Evolutionary conservation across 169 alveolate species (phyloP).

Genomic region (Cryptosporidium parvum): DNA sequence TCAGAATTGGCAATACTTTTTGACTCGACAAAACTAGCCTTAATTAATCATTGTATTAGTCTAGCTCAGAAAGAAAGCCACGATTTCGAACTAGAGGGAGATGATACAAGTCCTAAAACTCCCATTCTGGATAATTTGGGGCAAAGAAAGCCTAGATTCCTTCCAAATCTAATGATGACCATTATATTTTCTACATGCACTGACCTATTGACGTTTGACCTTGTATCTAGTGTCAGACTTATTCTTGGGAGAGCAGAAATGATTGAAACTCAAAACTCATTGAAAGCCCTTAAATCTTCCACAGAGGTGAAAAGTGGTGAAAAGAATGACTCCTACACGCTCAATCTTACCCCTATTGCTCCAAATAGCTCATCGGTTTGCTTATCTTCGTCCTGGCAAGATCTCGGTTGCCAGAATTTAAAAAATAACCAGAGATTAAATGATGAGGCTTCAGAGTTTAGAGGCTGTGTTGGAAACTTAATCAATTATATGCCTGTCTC

Average conservation of each 20-base stretch:
- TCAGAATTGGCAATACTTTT: constrained; percentile 18
- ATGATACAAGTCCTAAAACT: not conserved
- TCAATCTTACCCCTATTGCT: constrained; percentile 21
- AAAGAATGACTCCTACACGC: not conserved
- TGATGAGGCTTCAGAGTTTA: not conserved
- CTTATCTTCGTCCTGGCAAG: constrained; percentile 56
- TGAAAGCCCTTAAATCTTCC: not conserved
- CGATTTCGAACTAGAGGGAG: not conserved
- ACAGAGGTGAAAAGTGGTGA: not conserved
- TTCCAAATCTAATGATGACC: constrained; percentile 61
- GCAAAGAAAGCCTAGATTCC: not conserved
- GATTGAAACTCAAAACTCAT: constrained; percentile 33
- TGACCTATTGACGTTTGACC: constrained; percentile 48
- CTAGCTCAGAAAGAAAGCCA: not conserved
- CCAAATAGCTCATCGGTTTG: constrained; percentile 68
- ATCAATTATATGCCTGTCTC: constrained; percentile 20
- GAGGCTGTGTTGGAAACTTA: constrained; percentile 52
- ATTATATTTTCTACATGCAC: constrained; percentile 37
- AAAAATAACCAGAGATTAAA: not conserved
- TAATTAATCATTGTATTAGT: constrained; percentile 3
- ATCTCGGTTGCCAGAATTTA: not conserved
- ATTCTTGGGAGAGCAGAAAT: constrained; percentile 64
- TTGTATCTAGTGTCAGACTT: constrained; percentile 25
- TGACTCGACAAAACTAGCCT: constrained; percentile 12
- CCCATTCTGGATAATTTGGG: not conserved